Evolutionary conservation across 1,284 basidiomycete genomes (phyloP), one percentile per base, ranked within the genome.

Genomic region (Ceratobasidium theobromae): DNA sequence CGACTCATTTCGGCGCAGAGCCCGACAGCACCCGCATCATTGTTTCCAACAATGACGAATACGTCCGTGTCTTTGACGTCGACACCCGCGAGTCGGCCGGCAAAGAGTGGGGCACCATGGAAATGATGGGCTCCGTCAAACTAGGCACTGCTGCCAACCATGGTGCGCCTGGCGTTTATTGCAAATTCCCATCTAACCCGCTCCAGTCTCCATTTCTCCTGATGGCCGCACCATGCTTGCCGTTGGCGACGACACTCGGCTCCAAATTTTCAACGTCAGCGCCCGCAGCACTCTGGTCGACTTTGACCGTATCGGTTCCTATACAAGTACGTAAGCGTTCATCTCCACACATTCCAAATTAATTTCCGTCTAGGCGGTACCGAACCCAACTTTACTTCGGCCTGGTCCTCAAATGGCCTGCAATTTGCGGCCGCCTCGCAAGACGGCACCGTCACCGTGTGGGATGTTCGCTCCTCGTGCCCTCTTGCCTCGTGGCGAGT

Each of bases 351-450:
- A 68, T 76, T 16, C 35, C 35, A 38, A 38, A 38, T 8, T 38
- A 38, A 38, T 16, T 8, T 38, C 35, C 62, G 60, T 55, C 33
- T 62, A 55, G 70, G 75, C 40, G 72, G 75, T 5, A 86, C 71
- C 8, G 78, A 79, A 45, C 77, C 77, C 2, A 89, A 88, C n/a
- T 95, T 94, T 76, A 88, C 86, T 14, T 91, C 90, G 0, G 84
- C 90, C 0, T 95, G 93, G 79, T 90, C 86, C 3, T 77, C 85
- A 0, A 87, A 91, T 70, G 90, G 91, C 0, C 80, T 81, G 52
- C 91, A 91, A 71, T 94, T 93, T 72, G 91, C 91, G 0, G 89
- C 94, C 0, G 91, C 88, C 3, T 87, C 86, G 23, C 93, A 95
- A 74, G 91, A 94, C 72, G 93, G 93, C 12, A 81, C 86, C 12